Base-by-base conservation (phyloP, 177 flowering plant genomes). In the Tripterygium wilfordii region DNA sequence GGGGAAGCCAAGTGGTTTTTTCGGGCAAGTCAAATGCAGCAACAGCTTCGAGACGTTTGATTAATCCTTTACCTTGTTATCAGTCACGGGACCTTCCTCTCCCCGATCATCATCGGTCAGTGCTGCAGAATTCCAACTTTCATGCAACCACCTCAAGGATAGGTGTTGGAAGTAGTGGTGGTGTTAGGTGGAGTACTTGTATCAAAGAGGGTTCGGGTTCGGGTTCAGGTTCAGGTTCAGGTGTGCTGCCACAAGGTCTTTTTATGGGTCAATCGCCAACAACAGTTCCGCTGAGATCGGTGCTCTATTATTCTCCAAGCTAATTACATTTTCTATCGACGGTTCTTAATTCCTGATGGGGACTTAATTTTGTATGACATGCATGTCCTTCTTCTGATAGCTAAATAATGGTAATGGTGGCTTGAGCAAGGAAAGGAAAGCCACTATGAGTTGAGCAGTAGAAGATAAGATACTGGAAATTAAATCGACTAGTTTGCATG, bases 101-200 rank as follows among this genome's bases (percentile, higher is more conserved):
- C 23, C 42, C 21, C 3, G 39, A 36, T 25, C 53, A 45, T n/a
- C n/a, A 35, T 22, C 54, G 12, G 54, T n/a, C 58, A 47, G 24
- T 32, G 26, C 33, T 31, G 22, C 67, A 50, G 15, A 58, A 48
- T 37, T 27, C 58, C 8, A 35, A 32, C 37, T 49, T 65, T 52
- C 48, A 42, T 33, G 37, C 58, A 25, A 48, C 57, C 20, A 37
- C 62, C 30, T 20, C 58, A 21, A 49, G 54, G 14, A 49, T 48
- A 56, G 51, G 36, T 5, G 48, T 39, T 41, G 16, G 57, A 27
- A 44, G 48, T 52, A 53, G n/a, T n/a, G n/a, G n/a, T n/a, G n/a
- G 68, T 6, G 57, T 31, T 14, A 54, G 47, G 20, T 70, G 75
- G 79, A 47, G 41, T n/a, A n/a, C n/a, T n/a, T n/a, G n/a, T n/a